Percentiles rank a stretch among this genome's conserved stretches.
These are phyloP conservation scores for Curvularia sp. DNA, from an alignment of 2,329 filamentous ascomycete species.

Conservation along the genomic window DNA sequence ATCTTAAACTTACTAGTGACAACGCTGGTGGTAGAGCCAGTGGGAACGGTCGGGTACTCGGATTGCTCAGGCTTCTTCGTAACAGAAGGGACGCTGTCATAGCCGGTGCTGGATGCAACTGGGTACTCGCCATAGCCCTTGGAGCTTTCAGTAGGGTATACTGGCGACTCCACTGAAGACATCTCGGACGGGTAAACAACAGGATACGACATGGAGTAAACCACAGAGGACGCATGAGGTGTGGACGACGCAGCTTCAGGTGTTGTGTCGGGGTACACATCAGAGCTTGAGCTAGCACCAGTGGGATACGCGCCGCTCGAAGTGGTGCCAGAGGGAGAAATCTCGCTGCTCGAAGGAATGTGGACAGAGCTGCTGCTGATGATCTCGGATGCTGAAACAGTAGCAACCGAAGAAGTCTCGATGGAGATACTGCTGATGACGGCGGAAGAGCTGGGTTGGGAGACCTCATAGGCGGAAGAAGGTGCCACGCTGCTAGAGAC, in stretches of 20 bases:
- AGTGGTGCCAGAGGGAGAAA: conserved; percentile 19
- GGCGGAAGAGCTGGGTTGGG: conserved; percentile 7
- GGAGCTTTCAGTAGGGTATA: conserved; percentile 12
- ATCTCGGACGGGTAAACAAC: conserved; percentile 1
- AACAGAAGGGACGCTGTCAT: conserved; percentile 19
- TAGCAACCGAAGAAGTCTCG: conserved; percentile 7
- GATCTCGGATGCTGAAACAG: conserved; percentile 3
- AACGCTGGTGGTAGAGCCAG: conserved; percentile 25
- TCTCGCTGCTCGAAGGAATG: conserved; percentile 2
- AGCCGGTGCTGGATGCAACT: conserved; percentile 15
- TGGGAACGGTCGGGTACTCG: conserved; percentile 21
- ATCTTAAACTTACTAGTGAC: conserved; percentile 28
- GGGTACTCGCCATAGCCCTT: conserved; percentile 12
- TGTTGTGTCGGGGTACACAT: conserved; percentile 15
- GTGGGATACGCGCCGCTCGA: conserved; percentile 20
- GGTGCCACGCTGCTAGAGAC: neutral
- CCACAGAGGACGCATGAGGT: conserved; percentile 15
- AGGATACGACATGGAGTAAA: conserved; percentile 4
- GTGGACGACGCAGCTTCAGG: conserved; percentile 24
- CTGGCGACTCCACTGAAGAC: conserved; percentile 4
- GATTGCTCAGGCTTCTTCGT: conserved; percentile 26
- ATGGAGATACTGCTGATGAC: conserved; percentile 9
- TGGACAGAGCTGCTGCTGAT: conserved; percentile 7
- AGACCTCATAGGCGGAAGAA: neutral
- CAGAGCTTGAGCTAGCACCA: conserved; percentile 11